These are phyloP conservation scores for Tagetes patula DNA, from an alignment of 129 eudicot genomes.

Conservation along the genomic window DNA sequence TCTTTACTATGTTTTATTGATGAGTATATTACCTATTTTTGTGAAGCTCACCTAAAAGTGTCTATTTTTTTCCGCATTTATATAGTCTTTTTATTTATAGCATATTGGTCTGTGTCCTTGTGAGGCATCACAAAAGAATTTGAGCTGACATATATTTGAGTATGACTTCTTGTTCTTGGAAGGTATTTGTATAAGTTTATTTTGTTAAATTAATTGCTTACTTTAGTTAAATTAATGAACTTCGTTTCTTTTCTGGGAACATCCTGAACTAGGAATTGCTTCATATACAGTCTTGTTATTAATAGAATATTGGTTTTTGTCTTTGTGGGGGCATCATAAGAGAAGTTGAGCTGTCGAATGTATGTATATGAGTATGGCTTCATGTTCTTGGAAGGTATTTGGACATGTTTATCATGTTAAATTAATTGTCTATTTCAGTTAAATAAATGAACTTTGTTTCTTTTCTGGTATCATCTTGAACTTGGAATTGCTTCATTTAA, in stretches of 20 bases:
- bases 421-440: neutral
- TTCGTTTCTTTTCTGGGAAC: neutral
- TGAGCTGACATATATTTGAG: neutral
- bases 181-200: constrained; percentile 1
- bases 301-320: too few relatives aligned
- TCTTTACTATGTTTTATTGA: neutral
- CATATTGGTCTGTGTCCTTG: neutral
- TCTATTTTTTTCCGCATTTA: neutral
- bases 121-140: neutral
- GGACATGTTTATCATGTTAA: neutral
- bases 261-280: neutral
- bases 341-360: neutral
- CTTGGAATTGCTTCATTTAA: neutral
- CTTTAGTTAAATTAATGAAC: neutral
- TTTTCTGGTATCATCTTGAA: neutral
- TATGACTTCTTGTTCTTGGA: constrained; percentile 3
- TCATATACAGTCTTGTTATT: neutral
- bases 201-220: neutral
- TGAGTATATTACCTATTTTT: neutral
- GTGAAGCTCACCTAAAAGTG: neutral
- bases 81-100: neutral
- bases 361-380: neutral
- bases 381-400: constrained; percentile 9
- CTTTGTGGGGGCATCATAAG: neutral
- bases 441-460: neutral